Base-by-base conservation (phyloP, 176 grass and related monocot genomes). In the Tillandsia leiboldiana region DNA sequence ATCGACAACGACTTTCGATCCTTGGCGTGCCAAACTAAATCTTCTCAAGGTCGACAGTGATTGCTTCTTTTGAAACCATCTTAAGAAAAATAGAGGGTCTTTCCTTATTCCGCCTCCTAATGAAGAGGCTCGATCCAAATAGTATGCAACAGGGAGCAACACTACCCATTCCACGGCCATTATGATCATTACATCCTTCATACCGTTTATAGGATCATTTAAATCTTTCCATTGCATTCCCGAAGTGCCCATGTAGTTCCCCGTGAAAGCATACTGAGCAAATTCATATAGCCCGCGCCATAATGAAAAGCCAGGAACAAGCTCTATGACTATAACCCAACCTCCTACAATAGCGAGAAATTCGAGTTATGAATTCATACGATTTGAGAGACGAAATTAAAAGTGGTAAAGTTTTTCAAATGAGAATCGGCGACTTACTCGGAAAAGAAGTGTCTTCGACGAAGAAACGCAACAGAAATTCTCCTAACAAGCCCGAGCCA, bases 271-370 rank as follows among this genome's bases (percentile, higher is more conserved):
- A 80, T 80, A 88, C 63, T 92, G 89, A 11, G 79, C 75, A 68
- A 92, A 73, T 59, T 92, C 85, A 75, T 87, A 92, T 53, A 88
- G 65, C 8, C 89, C 89, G 27, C 89, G 76, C 24, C 80, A 92
- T n/a, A 92, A 74, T 8, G 89, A 88, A 80, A 92, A 85, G 70
- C 79, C 85, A 11, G 85, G 89, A 75, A 92, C 58, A 18, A 78
- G 70, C 74, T 92, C 89, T 82, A 88, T 77, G 20, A 92, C 66
- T 72, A 88, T 49, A 27, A 52, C 64, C 68, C 49, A 51, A 27
- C 59, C 64, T 52, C 53, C 59, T 64, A n/a, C 64, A 51, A 79
- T 14, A 10, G 3, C 18, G 7, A 51, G 26, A 71, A 72, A 51
- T 51, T 52, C 1, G 11, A 28, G 17, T 71, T 73, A 28, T 73